Conservation (phyloP, 441 rosid genomes). For the Rhodomyrtus psidioides region DNA sequence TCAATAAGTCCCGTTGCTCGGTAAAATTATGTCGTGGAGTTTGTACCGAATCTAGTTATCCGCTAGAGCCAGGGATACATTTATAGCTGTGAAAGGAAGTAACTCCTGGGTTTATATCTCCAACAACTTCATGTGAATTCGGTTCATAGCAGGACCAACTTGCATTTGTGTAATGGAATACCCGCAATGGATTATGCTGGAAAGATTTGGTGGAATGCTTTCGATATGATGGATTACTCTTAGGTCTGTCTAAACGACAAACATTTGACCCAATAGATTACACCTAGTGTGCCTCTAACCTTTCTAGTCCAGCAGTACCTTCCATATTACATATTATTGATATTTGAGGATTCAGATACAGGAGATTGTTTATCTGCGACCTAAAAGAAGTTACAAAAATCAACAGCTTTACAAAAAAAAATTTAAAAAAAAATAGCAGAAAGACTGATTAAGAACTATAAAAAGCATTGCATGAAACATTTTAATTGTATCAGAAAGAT, state of each 20-base stretch:
- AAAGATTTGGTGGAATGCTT: background rate
- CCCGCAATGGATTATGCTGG: too few species aligned
- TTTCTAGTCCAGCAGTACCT: background rate
- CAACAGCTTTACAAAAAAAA: conserved; percentile 8
- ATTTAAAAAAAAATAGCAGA: too few species aligned
- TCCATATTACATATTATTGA: background rate
- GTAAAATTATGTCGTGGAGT: background rate
- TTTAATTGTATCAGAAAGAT: too few species aligned
- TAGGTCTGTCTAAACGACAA: background rate
- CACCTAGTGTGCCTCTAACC: background rate
- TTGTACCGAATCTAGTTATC: background rate
- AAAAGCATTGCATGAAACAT: too few species aligned
- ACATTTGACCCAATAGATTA: background rate
- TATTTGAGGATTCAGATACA: conserved; percentile 47
- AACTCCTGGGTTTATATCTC: too few species aligned
- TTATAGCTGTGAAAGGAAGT: background rate
- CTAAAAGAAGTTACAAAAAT: conserved; percentile 11
- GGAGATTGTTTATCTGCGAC: conserved; percentile 77
- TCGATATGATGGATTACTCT: background rate
- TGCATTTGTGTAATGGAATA: too few species aligned
- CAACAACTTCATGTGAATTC: too few species aligned
- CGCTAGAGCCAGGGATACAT: background rate
- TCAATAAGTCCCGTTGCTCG: background rate
- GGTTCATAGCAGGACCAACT: too few species aligned
- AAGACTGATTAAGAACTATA: too few species aligned